Base-by-base conservation (phyloP, 495 filamentous ascomycete genomes). In the Penicillium pancosmium region DNA sequence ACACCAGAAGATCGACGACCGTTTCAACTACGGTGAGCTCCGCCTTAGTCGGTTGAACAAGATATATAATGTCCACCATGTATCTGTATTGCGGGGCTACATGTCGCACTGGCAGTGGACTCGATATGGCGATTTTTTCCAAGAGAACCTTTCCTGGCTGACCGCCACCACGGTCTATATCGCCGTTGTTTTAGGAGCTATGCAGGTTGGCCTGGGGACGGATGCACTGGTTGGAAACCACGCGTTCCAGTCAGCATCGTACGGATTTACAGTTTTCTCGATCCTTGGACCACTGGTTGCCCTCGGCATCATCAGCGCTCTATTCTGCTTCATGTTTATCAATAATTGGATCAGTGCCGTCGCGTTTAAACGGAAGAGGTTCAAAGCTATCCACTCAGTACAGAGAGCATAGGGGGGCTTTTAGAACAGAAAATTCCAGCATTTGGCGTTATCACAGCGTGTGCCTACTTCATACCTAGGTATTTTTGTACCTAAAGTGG, bases 131-230 rank as follows among this genome's bases (percentile, higher is more conserved):
- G 64, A 56, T 33, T 34, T 71, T 2, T 72, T 84, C 47, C 65
- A 65, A 9, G 73, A 80, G 10, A 81, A 84, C 53, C 73, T 84
- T 31, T 69, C 73, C 1, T 72, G 74, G 62, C 44, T 86, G 0
- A 67, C 77, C 0, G 65, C 74, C 5, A 67, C 70, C 1, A 73
- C 79, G 8, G 75, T 78, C 9, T 87, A 82, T 56, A 66, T 86
- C 19, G 78, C 73, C n/a, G 64, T 86, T 9, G 79, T 84, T 5
- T 68, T 86, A 52, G 76, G 78, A 0, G 84, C 83, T 27, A 82
- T 88, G 78, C 84, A 86, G 61, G 84, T 86, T 41, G 85, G 84
- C 0, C 68, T 84, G 0, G 76, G 73, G 7, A 81, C 80, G 1
- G 68, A 71, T 1, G 54, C 52, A 4, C 68, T 86, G 0, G 36